Conservation (phyloP, 257 asterid genomes). For the Petunia axillaris region DNA sequence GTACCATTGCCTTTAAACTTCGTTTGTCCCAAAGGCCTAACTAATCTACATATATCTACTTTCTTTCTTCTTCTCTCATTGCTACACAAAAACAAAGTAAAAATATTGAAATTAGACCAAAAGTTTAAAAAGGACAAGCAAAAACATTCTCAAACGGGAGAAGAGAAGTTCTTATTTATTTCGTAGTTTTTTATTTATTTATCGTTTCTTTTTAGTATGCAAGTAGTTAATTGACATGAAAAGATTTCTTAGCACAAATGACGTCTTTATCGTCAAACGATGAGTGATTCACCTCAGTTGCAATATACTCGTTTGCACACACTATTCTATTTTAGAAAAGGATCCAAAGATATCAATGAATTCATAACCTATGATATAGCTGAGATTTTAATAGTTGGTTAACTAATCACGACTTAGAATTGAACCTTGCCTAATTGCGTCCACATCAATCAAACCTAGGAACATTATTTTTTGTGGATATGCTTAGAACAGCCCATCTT, state of each 20-base stretch:
- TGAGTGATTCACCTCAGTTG: not conserved
- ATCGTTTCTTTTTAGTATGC: too few species aligned
- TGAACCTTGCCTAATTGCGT: slow-evolving; percentile 6
- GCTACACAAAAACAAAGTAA: not conserved
- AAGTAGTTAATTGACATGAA: too few species aligned
- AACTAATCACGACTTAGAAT: not conserved
- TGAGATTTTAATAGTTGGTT: slow-evolving; percentile 8
- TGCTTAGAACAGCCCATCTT: not conserved
- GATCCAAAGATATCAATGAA: not conserved
- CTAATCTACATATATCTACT: not conserved
- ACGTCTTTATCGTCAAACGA: not conserved
- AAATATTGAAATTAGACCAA: too few species aligned
- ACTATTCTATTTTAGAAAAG: not conserved
- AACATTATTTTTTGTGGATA: too few species aligned
- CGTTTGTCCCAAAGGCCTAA: too few species aligned
- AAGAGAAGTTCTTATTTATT: too few species aligned
- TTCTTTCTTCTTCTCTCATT: not conserved
- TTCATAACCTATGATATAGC: not conserved
- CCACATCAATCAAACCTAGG: not conserved
- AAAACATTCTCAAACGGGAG: too few species aligned
- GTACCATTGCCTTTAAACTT: too few species aligned
- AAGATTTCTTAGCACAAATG: not conserved
- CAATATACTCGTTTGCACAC: not conserved
- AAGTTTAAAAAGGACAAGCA: too few species aligned
- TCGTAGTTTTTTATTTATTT: too few species aligned